Percentiles rank a stretch among this genome's conserved stretches.
Evolutionary conservation across 768 basidiomycete species (phyloP).

Genomic region (Lactifluus piperatus): DNA sequence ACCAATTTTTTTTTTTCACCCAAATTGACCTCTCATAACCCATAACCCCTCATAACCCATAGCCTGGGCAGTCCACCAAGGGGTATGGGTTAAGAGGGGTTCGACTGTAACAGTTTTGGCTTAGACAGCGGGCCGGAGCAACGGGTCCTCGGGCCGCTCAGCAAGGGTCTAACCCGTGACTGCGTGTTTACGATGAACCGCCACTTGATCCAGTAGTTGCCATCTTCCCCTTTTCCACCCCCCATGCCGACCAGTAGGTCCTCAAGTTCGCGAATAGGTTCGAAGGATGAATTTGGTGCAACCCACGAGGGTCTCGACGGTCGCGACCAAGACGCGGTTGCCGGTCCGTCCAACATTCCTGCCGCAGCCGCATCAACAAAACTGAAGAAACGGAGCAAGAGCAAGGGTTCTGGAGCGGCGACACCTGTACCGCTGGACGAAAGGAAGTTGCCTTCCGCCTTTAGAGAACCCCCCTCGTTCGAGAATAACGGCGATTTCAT

Average conservation of each 20-base stretch:
- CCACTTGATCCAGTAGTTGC: neutral
- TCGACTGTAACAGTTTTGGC: no score
- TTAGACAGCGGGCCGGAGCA: no score
- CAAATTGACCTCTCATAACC: no score
- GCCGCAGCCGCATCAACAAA: neutral
- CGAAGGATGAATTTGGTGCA: neutral
- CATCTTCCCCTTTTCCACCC: neutral
- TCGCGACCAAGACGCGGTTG: neutral
- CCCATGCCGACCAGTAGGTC: neutral
- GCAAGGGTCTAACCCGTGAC: neutral
- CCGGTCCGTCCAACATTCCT: neutral
- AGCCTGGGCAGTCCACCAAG: no score
- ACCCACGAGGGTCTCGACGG: neutral
- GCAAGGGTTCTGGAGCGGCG: neutral
- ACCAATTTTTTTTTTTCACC: no score
- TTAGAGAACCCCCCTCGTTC: constrained; percentile 1
- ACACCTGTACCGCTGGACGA: neutral
- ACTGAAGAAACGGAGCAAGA: neutral
- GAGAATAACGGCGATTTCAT: constrained; percentile 15
- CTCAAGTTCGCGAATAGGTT: neutral
- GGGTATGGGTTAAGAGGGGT: no score
- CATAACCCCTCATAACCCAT: no score
- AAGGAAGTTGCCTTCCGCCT: neutral
- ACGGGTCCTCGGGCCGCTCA: constrained; percentile 2
- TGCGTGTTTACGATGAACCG: neutral